Evolutionary conservation across 2,329 filamentous ascomycete genomes (phyloP), one percentile per base, ranked within the genome.

Genomic region (Colletotrichum theobromicola): DNA sequence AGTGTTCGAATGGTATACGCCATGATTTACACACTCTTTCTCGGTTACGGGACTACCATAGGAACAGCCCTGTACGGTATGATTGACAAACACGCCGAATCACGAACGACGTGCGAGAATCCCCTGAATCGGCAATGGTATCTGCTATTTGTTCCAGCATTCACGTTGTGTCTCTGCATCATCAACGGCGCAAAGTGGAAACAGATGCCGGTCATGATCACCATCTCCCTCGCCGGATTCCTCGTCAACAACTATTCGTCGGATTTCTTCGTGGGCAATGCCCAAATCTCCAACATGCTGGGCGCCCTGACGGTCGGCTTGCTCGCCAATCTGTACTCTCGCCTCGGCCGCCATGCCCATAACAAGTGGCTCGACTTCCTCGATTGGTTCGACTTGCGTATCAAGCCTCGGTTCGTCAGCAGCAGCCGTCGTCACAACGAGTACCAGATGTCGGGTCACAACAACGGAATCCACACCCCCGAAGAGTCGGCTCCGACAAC

Each of bases 161-260:
- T 94, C 83, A 91, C 93, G 3, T 81, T 94, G 30, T 94, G 92
- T 77, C 86, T 94, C 3, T 93, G 93, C 75, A 88, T 96, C 79
- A 93, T 96, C 82, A 96, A 96, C 83, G 94, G 96, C 77, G 94
- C 93, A 74, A 95, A 95, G 83, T 94, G 90, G 90, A 93, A 91
- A 78, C 94, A 96, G 80, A 90, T 92, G 35, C 94, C 94, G 0
- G 88, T 94, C 65, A 96, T 96, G 94, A 84, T 94, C 5, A 58
- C 90, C 73, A 95, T 97, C 78, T 91, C 94, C 0, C 85, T 95
- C 35, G 90, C 91, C 0, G 95, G 94, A 10, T 97, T 94, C 80
- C 86, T 92, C 9, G 93, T 95, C 78, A 96, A 94, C 83, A 94
- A 91, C 84, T 95, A 94, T 83, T 91, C 90, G 16, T 90, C 90